Evolutionary conservation across 2,329 filamentous ascomycete species (phyloP), one percentile per base, ranked within the genome.

Genomic region (Scedosporium aurantiacum): DNA sequence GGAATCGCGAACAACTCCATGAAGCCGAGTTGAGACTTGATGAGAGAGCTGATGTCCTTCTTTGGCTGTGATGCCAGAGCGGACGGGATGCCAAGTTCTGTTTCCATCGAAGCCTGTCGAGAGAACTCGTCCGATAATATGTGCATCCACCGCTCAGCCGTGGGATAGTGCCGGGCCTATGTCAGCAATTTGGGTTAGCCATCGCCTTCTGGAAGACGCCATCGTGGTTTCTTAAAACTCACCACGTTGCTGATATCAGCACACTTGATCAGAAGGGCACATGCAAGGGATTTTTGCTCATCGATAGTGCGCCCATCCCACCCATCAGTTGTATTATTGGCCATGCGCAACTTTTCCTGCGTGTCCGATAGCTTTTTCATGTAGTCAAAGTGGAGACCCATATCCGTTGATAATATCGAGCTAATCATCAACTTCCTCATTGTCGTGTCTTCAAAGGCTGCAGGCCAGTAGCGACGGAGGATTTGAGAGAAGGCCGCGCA

Each of bases 231-330:
- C 28, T 14, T 1, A 10, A 37, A 41, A 87, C 89, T 73, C 81
- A 93, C 90, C 72, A 97, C 94, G 71, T 99, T 99, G 76, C 93
- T 97, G 70, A 99, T 97, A 73, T 99, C 94, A 45, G 94, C 94
- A 71, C 94, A 97, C 73, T 99, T 99, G 75, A 99, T 97, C 63
- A 99, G 77, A 62, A 99, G 77, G 14, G 91, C 91, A 74, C 94
- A 97, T n/a, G 88, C 79, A 56, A 97, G 75, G 8, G 89, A 85
- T 66, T 87, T 89, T 66, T 91, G 83, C 66, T 92, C 88, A 63
- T 94, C 87, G 10, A 87, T 71, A 66, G 88, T 82, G 66, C 91
- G 88, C 4, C 83, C 84, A 63, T 87, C 88, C 91, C 91, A 97
- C 7, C 82, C 83, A 62, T 90, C 85, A 12, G 52, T 47, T 37